Evolutionary conservation across 2,329 filamentous ascomycete species (phyloP).

Genomic region (Xylariales sp.): DNA sequence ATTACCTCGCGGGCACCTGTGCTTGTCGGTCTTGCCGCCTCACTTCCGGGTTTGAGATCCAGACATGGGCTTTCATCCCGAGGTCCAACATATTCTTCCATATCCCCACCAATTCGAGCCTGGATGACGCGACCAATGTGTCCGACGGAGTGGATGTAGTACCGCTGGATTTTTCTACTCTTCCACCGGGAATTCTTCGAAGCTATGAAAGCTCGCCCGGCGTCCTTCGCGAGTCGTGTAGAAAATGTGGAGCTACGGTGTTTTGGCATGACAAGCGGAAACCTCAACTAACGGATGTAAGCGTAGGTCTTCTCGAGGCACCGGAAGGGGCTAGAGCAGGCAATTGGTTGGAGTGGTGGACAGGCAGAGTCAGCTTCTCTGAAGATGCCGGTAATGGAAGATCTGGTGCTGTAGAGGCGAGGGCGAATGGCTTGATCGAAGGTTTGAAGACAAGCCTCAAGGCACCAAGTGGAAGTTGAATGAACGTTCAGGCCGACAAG

Average conservation of each 20-base stretch:
- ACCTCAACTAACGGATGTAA: conserved; percentile 57
- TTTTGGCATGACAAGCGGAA: conserved; percentile 56
- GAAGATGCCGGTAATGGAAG: conserved; percentile 42
- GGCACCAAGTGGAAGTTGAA: neutral
- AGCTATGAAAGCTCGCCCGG: conserved; percentile 49
- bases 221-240: conserved; percentile 58
- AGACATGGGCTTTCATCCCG: conserved; percentile 63
- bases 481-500: too few species aligned
- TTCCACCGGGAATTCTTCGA: conserved; percentile 39
- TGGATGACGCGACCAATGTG: too few species aligned
- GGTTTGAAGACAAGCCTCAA: conserved; percentile 19
- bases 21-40: conserved; percentile 59
- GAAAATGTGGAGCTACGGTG: conserved; percentile 56
- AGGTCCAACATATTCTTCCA: conserved; percentile 49
- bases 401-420: conserved; percentile 19
- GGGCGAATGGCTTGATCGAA: conserved; percentile 24
- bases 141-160: conserved; percentile 9
- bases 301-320: conserved; percentile 51
- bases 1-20: conserved; percentile 57
- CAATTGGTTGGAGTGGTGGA: conserved; percentile 60
- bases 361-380: conserved; percentile 51
- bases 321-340: conserved; percentile 49
- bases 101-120: conserved; percentile 26
- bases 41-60: conserved; percentile 56
- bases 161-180: conserved; percentile 30